Evolutionary conservation across 371 early-diverging fungal species (phyloP).

Genomic region (Syncephalastrum racemosum): DNA sequence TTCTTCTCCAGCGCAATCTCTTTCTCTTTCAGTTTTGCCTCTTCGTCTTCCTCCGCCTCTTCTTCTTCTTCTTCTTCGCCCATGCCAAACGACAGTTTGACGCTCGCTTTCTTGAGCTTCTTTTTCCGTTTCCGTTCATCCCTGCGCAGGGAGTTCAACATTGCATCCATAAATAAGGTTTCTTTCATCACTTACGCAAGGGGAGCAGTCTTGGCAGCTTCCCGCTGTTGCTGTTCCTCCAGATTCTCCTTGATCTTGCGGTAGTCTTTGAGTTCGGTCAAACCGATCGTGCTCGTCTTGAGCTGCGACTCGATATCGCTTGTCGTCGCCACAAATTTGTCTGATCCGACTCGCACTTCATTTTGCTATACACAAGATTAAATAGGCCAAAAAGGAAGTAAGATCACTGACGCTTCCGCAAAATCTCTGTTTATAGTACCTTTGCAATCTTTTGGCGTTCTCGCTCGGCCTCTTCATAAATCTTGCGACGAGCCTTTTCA

Average conservation of each 20-base stretch:
- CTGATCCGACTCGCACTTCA: conserved; percentile 73
- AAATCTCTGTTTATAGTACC: conserved; percentile 32
- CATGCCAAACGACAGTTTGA: conserved; percentile 73
- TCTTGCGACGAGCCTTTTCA: conserved; percentile 74
- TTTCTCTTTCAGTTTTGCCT: conserved; percentile 13
- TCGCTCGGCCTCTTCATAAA: conserved; percentile 72
- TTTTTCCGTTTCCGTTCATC: conserved; percentile 63
- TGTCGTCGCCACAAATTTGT: conserved; percentile 81
- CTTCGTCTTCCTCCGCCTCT: conserved; percentile 24
- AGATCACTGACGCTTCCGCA: too few relatives aligned
- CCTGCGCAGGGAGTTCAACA: conserved; percentile 14
- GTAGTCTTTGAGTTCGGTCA: conserved; percentile 89
- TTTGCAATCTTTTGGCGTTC: conserved; percentile 79
- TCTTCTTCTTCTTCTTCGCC: conserved; percentile 43
- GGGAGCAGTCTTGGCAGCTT: conserved; percentile 68
- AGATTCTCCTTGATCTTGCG: conserved; percentile 80
- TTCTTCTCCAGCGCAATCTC: conserved; percentile 13
- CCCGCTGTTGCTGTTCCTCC: conserved; percentile 77
- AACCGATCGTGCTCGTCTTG: conserved; percentile 85
- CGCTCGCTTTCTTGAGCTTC: conserved; percentile 55
- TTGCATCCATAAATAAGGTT: too few relatives aligned
- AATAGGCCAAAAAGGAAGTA: too few relatives aligned
- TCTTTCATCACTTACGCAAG: conserved; percentile 26
- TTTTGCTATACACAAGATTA: conserved; percentile 44
- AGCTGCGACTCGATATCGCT: conserved; percentile 81